phyloP scores from a whole-genome alignment of 768 basidiomycete genomes.

The Mycena venus region DNA sequence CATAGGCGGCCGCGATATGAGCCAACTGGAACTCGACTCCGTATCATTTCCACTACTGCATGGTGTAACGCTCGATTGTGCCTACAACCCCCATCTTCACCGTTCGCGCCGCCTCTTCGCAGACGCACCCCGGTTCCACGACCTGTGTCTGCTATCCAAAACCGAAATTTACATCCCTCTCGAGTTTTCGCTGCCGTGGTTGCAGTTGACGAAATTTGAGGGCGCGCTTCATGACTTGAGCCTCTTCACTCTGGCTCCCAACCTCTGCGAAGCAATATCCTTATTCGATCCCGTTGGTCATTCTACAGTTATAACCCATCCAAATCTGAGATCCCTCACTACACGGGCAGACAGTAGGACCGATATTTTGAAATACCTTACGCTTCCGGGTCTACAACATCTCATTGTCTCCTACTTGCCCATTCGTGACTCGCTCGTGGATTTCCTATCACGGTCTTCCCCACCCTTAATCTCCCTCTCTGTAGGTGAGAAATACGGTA shows the following conservation, averaged over 20 bases:
- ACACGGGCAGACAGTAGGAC: not conserved
- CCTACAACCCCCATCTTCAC: not conserved
- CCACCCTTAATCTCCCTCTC: not conserved
- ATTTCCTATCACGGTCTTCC: not conserved
- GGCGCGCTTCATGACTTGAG: not conserved
- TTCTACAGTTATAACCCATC: not conserved
- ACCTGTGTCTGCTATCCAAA: not conserved
- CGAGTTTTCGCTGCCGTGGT: not conserved
- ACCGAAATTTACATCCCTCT: too few species aligned
- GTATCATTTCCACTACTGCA: not conserved
- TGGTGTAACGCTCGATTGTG: not conserved
- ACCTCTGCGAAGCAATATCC: not conserved
- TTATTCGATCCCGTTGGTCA: not conserved
- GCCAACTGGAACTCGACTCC: not conserved
- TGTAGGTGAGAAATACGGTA: too few species aligned
- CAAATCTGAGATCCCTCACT: not conserved
- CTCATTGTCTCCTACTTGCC: not conserved
- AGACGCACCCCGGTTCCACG: not conserved
- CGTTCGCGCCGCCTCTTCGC: not conserved
- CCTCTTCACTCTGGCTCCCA: not conserved
- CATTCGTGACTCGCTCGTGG: too few species aligned
- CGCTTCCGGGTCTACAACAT: not conserved
- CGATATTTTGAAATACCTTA: not conserved
- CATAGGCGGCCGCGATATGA: not conserved
- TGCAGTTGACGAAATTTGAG: not conserved